Percentiles rank a stretch among this genome's conserved stretches.
Evolutionary conservation across 2,329 filamentous ascomycete genomes (phyloP).

Genomic region (Diaporthe ampelina): DNA sequence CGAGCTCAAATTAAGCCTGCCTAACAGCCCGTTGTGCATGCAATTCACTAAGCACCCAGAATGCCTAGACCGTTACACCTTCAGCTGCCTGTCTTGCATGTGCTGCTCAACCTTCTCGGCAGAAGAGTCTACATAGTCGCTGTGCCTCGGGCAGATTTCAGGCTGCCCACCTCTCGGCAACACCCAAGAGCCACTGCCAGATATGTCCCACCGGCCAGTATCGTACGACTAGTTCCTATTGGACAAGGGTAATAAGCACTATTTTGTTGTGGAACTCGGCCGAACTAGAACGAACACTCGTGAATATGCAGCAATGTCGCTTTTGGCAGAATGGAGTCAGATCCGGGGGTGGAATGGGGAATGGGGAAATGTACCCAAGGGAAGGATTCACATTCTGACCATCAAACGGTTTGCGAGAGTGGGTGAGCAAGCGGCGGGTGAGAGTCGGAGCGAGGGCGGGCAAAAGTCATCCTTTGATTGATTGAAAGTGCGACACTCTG

Average conservation of each 20-base stretch:
- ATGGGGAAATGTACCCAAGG: not conserved
- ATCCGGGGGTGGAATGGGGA: slow-evolving; percentile 10
- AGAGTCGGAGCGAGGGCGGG: slow-evolving; percentile 13
- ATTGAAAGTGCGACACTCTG: slow-evolving; percentile 28
- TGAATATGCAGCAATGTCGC: not conserved
- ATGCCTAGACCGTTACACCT: slow-evolving; percentile 33
- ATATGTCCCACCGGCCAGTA: not conserved
- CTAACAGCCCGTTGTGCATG: not conserved
- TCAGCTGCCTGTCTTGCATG: slow-evolving; percentile 38
- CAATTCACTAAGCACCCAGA: not conserved
- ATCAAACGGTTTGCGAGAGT: not conserved
- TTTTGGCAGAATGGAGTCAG: slow-evolving; percentile 17
- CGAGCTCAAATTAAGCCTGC: slow-evolving; percentile 25
- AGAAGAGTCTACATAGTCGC: slow-evolving; percentile 15
- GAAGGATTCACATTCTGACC: slow-evolving; percentile 22
- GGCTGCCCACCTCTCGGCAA: slow-evolving; percentile 9
- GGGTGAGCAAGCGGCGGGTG: slow-evolving; percentile 2
- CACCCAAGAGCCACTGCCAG: not conserved
- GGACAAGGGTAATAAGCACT: slow-evolving; percentile 21
- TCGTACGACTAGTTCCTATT: slow-evolving; percentile 4
- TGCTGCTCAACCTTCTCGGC: slow-evolving; percentile 25
- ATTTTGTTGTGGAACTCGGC: slow-evolving; percentile 30
- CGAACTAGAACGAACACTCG: not conserved
- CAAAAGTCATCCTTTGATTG: slow-evolving; percentile 19
- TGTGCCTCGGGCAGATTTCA: not conserved